phyloP scores from a whole-genome alignment of 768 basidiomycete genomes.

The Chalciporus sphaerocephalus region DNA sequence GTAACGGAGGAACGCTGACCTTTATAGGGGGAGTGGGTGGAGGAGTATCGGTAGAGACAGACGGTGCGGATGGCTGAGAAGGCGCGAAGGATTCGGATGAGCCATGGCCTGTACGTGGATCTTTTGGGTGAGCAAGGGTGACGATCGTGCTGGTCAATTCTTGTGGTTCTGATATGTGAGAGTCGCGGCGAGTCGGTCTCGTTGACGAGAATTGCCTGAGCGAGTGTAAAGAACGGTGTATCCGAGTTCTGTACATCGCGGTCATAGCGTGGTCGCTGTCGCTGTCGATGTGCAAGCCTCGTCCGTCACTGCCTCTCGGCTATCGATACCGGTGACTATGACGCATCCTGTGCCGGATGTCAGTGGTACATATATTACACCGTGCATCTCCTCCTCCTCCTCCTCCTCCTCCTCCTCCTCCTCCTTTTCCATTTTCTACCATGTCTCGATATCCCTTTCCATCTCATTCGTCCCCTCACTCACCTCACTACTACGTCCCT shows the following conservation, averaged over 20 bases:
- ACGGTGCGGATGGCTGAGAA: background rate
- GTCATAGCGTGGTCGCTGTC: too few species aligned
- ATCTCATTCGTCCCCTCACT: conserved; percentile 3
- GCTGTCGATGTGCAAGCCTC: too few species aligned
- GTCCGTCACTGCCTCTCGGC: too few species aligned
- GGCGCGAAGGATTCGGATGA: conserved; percentile 3
- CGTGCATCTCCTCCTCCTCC: too few species aligned
- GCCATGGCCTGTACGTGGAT: conserved; percentile 11
- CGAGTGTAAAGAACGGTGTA: background rate
- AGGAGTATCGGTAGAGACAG: background rate
- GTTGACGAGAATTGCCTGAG: background rate
- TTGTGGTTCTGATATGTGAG: conserved; percentile 4
- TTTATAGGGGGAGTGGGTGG: conserved; percentile 12
- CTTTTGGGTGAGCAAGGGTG: conserved; percentile 14
- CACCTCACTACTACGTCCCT: background rate
- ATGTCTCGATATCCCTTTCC: conserved; percentile 27
- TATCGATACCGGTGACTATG: too few species aligned
- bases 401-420: background rate
- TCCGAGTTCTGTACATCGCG: background rate
- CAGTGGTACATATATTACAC: too few species aligned
- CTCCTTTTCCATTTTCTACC: background rate
- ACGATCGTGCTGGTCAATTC: background rate
- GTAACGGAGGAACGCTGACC: conserved; percentile 10
- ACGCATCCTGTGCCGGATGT: too few species aligned
- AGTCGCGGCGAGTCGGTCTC: background rate